Evolutionary conservation across 2,329 filamentous ascomycete species (phyloP), one percentile per base, ranked within the genome.

Genomic region (Neophaeococcomyces mojaviensis): DNA sequence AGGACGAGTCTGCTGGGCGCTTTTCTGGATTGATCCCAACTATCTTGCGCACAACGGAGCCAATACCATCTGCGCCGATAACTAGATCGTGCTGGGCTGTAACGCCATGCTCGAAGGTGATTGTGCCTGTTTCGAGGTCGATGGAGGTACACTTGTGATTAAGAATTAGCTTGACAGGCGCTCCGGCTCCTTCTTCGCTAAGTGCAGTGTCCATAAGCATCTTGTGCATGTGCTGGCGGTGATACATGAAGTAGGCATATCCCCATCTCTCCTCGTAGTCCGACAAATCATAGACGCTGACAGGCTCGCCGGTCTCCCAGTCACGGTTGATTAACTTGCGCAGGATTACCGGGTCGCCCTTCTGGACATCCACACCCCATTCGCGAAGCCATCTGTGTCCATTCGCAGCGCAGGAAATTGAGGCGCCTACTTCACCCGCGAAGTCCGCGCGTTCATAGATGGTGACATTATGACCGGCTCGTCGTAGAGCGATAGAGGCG

Each of bases 331-430:
- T 84, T 43, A 86, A 70, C 56, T 79, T 79, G 61, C 71, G 71
- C 39, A 86, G 64, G 1, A 84, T 66, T 1, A 86, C 81, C 0
- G 80, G 80, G 47, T 83, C 76, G 7, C 81, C 82, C 56, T 78
- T 78, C 12, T 66, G 65, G 1, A 85, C 68, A 55, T 85, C 77
- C 1, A 85, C 78, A 0, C 68, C 68, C 82, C 82, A 86, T 59
- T 82, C 78, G 50, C 82, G 74, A 6, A 86, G 66, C 81, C 81
- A 86, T 38, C 78, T 71, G 1, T 81, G 82, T 6, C 81, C 82
- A 55, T 86, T 86, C 8, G 82, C 80, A 1, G 82, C 82, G 55
- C 81, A 84, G 0, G 76, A 81, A 0, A 84, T 73, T 0, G 80
- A 82, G 3, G 79, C 79, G 10, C 82, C 82, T 0, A 82, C 80